phyloP scores from a whole-genome alignment of 495 filamentous ascomycete species.

The Tuber calosporum region DNA sequence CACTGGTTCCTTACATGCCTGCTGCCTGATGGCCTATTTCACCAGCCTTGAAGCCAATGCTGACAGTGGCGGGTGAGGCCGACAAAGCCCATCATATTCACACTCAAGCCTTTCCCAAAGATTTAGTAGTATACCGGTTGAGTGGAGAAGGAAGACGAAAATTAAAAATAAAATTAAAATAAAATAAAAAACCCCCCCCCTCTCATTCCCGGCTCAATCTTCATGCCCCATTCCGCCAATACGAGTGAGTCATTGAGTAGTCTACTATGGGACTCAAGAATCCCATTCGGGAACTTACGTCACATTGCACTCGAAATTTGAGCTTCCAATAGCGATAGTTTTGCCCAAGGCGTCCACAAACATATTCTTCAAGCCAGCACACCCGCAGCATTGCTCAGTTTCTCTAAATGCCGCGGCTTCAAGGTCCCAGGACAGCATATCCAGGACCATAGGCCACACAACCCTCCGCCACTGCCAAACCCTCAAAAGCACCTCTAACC shows the following conservation, averaged over 20 bases:
- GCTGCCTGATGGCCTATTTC: not conserved
- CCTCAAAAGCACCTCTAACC: not conserved
- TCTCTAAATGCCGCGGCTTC: not conserved
- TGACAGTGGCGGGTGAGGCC: not conserved
- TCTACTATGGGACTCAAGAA: not conserved
- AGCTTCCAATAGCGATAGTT: not conserved
- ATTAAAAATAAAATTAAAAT: not conserved
- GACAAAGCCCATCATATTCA: not conserved
- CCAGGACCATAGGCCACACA: not conserved
- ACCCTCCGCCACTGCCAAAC: not conserved
- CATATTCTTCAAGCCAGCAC: not conserved
- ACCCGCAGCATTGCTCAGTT: not conserved
- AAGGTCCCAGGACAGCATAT: not conserved
- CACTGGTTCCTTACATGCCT: not conserved
- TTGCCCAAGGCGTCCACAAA: not conserved
- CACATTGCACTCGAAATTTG: not conserved
- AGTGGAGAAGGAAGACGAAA: not conserved
- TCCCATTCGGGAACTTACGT: not conserved
- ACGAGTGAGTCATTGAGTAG: not conserved
- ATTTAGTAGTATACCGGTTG: not conserved
- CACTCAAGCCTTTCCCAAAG: not conserved
- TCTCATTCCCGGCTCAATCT: not conserved
- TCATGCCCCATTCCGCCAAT: not conserved
- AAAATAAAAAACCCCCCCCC: not conserved
- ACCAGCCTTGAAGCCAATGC: not conserved